phyloP scores from a whole-genome alignment of 116 monocot species.

The Dioscorea cayenensis region DNA sequence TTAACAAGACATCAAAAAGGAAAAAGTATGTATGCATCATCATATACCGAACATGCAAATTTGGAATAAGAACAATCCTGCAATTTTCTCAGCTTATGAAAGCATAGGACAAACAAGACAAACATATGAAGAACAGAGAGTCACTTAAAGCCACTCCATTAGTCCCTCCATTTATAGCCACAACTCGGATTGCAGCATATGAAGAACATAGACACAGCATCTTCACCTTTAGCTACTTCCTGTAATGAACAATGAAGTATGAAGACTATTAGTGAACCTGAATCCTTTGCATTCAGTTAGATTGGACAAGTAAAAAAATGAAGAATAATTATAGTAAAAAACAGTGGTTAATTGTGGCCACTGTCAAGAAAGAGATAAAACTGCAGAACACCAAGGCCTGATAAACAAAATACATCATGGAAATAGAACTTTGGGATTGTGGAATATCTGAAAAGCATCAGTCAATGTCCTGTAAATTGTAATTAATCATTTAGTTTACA shows the following conservation, averaged over 20 bases:
- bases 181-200: constrained; percentile 76
- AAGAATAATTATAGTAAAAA: not conserved
- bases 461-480: not conserved
- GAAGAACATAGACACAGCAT: constrained; percentile 56
- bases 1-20: no score
- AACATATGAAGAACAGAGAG: no score
- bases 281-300: no score
- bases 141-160: not conserved
- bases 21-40: no score
- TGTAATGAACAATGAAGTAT: constrained; percentile 8
- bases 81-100: no score
- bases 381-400: no score
- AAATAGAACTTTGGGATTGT: not conserved
- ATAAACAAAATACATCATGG: no score
- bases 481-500: not conserved
- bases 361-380: no score
- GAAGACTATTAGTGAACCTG: not conserved
- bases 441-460: no score
- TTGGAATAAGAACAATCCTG: no score
- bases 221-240: constrained; percentile 50
- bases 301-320: not conserved
- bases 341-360: not conserved
- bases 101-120: no score
- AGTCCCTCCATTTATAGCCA: constrained; percentile 77
- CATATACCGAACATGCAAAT: no score